Base-by-base conservation (phyloP, 2,329 filamentous ascomycete species). In the Dactylellina parvicollis region DNA sequence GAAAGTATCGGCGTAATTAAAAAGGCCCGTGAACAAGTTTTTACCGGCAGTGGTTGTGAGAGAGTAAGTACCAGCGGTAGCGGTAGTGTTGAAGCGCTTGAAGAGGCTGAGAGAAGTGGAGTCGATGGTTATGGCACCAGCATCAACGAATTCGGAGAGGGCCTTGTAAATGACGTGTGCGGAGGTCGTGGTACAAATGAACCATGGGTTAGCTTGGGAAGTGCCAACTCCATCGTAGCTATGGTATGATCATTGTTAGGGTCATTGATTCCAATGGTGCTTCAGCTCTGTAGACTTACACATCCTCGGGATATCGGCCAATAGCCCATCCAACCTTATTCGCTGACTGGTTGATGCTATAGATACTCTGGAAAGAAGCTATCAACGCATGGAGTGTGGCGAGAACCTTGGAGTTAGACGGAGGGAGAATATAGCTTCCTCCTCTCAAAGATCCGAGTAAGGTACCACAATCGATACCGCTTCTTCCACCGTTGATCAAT, bases 81-180 rank as follows among this genome's bases (percentile, higher is more conserved):
- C 55, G 47, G 26, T 69, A n/a, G 64, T 16, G 16, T 40, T 34
- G 22, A 69, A 38, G 10, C 64, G 64, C 40, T 61, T 69, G 55
- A 69, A 69, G 20, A 69, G 22, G 46, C 18, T 30, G 28, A 69
- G 46, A 16, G 64, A 69, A 5, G 64, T 69, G 83, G 81, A 3
- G 87, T 89, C 64, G 49, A 95, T 85, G 0, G 84, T 86, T 76
- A 95, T 84, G 7, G 84, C 88, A 0, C 87, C 88, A 22, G 84
- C 80, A 34, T 83, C 80, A 73, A 89, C 84, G 89, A 90, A 94
- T 54, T 90, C 87, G 75, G 89, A 88, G 1, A 92, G 78, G 0
- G 91, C 89, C 77, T 90, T 88, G 79, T 92, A 94, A 1, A 96
- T 85, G 78, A 91, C 88, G 80, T 95, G 91, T 1, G 91, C 92